Base-by-base conservation (phyloP, 352 stramenopile genomes). In the Phytophthora brassicae region DNA sequence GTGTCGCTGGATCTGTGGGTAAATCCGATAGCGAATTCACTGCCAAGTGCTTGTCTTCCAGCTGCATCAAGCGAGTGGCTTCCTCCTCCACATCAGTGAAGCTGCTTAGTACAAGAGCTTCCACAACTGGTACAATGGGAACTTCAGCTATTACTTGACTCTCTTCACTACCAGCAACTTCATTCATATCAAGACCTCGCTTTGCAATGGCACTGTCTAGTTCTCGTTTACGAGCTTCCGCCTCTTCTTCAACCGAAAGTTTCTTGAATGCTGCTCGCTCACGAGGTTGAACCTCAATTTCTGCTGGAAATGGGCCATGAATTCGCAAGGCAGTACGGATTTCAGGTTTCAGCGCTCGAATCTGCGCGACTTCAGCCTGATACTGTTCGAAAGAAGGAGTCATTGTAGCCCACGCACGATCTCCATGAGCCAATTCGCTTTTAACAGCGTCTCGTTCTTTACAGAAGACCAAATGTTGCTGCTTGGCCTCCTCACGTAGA, bases 201-300 rank as follows among this genome's bases (percentile, higher is more conserved):
- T 81, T 73, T 0, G 84, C 84, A 17, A 93, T 91, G 20, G 84
- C 84, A 20, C 60, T 66, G 33, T 79, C 82, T 14, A 93, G 70
- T 53, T 93, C 84, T 9, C 49, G 19, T 23, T 76, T 77, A 14
- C 84, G 51, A n/a, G 79, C 84, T 43, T 86, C 55, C 0, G 80
- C 79, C 53, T 93, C 84, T 65, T 93, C 84, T 26, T 93, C 81
- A 0, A 88, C 81, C n/a, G 84, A 93, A 19, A 93, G 62, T 43
- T 93, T 93, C 43, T 91, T 91, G 66, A 90, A 90, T 26, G 77
- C 58, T 0, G 82, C 81, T 17, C 81, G 66, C 31, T 74, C 79
- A 2, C 74, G 64, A 7, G 76, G 84, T 33, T 87, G 73, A 51
- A 86, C 41, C n/a, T 82, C 70, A 11, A 83, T 48, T 13, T 74